phyloP scores from a whole-genome alignment of 1,284 basidiomycete genomes.

The Melampsora americana region DNA sequence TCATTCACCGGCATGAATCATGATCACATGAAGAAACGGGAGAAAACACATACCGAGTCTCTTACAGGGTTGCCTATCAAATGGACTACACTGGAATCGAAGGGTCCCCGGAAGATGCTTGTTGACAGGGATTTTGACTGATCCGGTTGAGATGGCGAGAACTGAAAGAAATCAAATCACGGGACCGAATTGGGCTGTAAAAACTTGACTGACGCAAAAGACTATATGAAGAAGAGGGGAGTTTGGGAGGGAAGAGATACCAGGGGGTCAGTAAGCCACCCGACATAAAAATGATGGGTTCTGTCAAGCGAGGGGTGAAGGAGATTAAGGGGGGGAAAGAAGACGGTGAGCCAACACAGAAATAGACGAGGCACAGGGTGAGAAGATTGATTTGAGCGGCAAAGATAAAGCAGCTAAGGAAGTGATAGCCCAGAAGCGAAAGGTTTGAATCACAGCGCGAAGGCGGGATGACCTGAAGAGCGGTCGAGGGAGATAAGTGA shows the following conservation, averaged over 20 bases:
- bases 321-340: neutral
- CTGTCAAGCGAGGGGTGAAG: conserved; percentile 1
- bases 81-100: neutral
- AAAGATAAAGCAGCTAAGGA: neutral
- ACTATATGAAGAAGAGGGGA: neutral
- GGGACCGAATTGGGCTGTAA: neutral
- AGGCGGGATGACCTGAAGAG: neutral
- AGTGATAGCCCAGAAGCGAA: neutral
- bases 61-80: neutral
- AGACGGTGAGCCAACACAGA: neutral
- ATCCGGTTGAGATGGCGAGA: neutral
- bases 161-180: neutral
- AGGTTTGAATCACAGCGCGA: neutral
- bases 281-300: neutral
- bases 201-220: neutral
- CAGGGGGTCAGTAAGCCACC: neutral
- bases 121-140: neutral
- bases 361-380: conserved; percentile 1
- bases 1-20: neutral
- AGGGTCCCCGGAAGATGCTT: neutral
- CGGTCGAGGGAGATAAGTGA: neutral
- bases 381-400: neutral
- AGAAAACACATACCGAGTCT: neutral
- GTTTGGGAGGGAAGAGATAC: neutral
- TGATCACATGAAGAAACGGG: neutral